A percentile compares a stretch with the other conserved stretches of the same genome.
These are phyloP conservation scores for Epichloe gansuensis DNA, from an alignment of 2,329 filamentous ascomycete species.

Conservation along the genomic window DNA sequence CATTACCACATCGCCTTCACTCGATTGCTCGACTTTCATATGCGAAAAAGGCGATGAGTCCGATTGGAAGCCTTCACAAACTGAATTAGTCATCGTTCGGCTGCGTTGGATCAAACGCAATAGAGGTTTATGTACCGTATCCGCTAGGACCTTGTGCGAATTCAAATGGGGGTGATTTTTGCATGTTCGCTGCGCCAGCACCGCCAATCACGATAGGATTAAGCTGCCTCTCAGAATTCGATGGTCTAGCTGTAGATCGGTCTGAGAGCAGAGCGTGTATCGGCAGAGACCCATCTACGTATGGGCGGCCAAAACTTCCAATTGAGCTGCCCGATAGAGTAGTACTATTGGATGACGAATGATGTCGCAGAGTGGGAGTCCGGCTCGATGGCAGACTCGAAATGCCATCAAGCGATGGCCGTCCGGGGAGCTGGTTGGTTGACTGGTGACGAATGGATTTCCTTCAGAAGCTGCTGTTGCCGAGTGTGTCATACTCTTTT, in stretches of 20 bases:
- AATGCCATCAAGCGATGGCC: constrained; percentile 15
- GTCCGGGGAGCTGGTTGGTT: not conserved
- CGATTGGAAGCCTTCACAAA: constrained; percentile 21
- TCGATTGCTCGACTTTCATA: constrained; percentile 18
- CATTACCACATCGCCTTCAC: constrained; percentile 22
- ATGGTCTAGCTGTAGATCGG: constrained; percentile 17
- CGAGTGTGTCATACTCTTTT: constrained; percentile 10
- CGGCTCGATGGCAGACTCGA: constrained; percentile 17
- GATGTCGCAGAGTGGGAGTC: constrained; percentile 30
- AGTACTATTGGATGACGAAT: constrained; percentile 33
- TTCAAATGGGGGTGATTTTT: constrained; percentile 11
- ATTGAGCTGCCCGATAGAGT: constrained; percentile 29
- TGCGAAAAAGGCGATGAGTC: constrained; percentile 20
- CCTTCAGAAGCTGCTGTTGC: constrained; percentile 6
- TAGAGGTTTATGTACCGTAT: constrained; percentile 21
- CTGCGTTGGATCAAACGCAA: constrained; percentile 7
- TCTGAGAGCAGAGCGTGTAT: constrained; percentile 41
- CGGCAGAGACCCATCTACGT: constrained; percentile 38
- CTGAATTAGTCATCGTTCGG: constrained; percentile 16
- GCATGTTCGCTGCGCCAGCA: constrained; percentile 14
- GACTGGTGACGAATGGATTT: not conserved
- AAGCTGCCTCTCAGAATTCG: constrained; percentile 9
- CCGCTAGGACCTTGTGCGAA: constrained; percentile 17
- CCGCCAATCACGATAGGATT: constrained; percentile 1
- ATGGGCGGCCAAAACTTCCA: constrained; percentile 24